A percentile compares a stretch with the other conserved stretches of the same genome.
These are phyloP conservation scores for Codiaeum variegatum DNA, from an alignment of 441 rosid species.

Conservation along the genomic window DNA sequence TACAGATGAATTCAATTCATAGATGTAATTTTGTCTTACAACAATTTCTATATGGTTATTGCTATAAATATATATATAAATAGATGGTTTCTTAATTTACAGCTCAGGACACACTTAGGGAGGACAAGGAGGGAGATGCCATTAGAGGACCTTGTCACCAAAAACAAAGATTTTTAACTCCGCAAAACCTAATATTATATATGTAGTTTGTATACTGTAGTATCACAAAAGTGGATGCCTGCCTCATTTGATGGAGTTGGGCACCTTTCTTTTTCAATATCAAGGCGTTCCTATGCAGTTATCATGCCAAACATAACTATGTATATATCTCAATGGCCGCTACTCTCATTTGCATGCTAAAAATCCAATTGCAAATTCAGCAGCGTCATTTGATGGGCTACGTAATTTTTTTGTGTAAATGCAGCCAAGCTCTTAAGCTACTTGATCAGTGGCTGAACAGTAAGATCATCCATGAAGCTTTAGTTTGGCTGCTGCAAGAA, in stretches of 20 bases:
- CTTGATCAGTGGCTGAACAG: constrained; percentile 20
- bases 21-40: neutral
- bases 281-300: constrained; percentile 22
- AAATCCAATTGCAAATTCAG: constrained; percentile 14
- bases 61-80: neutral
- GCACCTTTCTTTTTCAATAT: constrained; percentile 24
- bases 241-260: constrained; percentile 5
- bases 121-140: constrained; percentile 22
- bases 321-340: constrained; percentile 16
- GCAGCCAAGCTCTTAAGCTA: constrained; percentile 24
- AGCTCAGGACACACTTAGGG: constrained; percentile 17
- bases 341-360: constrained; percentile 13
- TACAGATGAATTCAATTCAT: constrained; percentile 11
- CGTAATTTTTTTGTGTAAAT: constrained; percentile 8
- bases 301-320: constrained; percentile 9
- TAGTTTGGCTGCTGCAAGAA: constrained; percentile 39
- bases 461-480: constrained; percentile 20
- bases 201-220: constrained; percentile 20
- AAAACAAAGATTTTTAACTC: constrained; percentile 6
- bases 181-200: constrained; percentile 24
- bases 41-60: neutral
- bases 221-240: constrained; percentile 32
- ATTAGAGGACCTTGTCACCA: constrained; percentile 16
- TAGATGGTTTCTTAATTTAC: constrained; percentile 25
- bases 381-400: constrained; percentile 20